phyloP scores from a whole-genome alignment of 495 filamentous ascomycete genomes.

The Recurvomyces mirabilis region DNA sequence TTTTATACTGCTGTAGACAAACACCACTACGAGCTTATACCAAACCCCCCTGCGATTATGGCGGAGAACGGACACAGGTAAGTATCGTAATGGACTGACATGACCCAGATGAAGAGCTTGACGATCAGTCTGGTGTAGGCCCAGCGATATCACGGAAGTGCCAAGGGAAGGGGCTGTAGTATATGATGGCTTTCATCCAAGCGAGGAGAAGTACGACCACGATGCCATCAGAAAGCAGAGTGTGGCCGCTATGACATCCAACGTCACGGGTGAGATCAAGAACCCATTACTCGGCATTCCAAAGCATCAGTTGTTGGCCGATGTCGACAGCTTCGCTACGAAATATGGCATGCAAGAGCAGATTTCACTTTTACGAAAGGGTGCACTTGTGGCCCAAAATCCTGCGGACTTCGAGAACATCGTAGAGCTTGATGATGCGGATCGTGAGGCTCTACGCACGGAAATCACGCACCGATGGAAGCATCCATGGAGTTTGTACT shows the following conservation, averaged over 20 bases:
- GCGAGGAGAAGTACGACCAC: too few relatives aligned
- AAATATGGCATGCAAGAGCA: conserved; percentile 37
- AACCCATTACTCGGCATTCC: conserved; percentile 44
- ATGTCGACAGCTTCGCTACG: conserved; percentile 42
- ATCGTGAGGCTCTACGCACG: conserved; percentile 34
- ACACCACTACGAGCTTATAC: too few relatives aligned
- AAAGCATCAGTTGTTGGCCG: conserved; percentile 35
- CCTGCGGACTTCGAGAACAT: conserved; percentile 34
- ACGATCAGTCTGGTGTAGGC: too few relatives aligned
- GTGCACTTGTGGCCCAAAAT: conserved; percentile 42
- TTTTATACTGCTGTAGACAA: too few relatives aligned
- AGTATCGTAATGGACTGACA: too few relatives aligned
- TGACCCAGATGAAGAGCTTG: too few relatives aligned
- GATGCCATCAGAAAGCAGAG: too few relatives aligned
- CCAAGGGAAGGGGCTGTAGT: too few relatives aligned
- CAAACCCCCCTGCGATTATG: too few relatives aligned
- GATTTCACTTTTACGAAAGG: conserved; percentile 38
- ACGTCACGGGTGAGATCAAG: conserved; percentile 6
- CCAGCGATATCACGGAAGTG: too few relatives aligned
- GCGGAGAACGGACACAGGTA: too few relatives aligned
- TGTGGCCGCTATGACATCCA: background rate
- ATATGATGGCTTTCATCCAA: too few relatives aligned
- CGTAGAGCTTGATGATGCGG: conserved; percentile 36
- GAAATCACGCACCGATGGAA: conserved; percentile 48
- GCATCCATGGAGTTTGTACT: conserved; percentile 34